Evolutionary conservation across 2,329 filamentous ascomycete species (phyloP).

Genomic region (Rutstroemia sp.): DNA sequence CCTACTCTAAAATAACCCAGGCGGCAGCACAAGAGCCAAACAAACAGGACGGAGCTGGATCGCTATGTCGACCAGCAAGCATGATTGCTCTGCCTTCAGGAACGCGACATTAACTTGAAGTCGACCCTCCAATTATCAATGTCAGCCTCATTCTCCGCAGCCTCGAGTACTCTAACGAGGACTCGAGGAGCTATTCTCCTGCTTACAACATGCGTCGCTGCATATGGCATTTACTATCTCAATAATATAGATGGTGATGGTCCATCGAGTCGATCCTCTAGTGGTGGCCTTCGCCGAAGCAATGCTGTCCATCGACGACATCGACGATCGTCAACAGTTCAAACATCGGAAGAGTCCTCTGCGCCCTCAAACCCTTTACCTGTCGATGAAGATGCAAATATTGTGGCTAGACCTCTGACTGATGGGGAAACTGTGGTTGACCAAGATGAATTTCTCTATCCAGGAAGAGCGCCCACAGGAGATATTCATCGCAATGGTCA

Average conservation of each 20-base stretch:
- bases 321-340: background rate
- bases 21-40: background rate
- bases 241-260: constrained; percentile 33
- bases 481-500: constrained; percentile 48
- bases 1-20: background rate
- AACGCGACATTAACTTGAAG: background rate
- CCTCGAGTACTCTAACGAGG: constrained; percentile 45
- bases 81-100: background rate
- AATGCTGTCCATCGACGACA: constrained; percentile 56
- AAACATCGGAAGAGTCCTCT: background rate
- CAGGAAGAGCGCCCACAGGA: constrained; percentile 3
- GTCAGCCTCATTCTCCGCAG: constrained; percentile 38
- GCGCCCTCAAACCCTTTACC: background rate
- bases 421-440: constrained; percentile 30
- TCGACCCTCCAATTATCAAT: constrained; percentile 11
- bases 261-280: background rate
- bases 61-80: background rate
- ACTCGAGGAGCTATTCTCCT: constrained; percentile 48
- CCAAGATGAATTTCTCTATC: constrained; percentile 21
- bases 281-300: constrained; percentile 47
- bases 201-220: constrained; percentile 47
- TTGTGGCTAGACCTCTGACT: constrained; percentile 20
- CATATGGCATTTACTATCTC: constrained; percentile 50
- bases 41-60: background rate
- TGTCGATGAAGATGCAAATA: constrained; percentile 26